phyloP scores from a whole-genome alignment of 2,329 filamentous ascomycete species.

The Fusarium penzigii region DNA sequence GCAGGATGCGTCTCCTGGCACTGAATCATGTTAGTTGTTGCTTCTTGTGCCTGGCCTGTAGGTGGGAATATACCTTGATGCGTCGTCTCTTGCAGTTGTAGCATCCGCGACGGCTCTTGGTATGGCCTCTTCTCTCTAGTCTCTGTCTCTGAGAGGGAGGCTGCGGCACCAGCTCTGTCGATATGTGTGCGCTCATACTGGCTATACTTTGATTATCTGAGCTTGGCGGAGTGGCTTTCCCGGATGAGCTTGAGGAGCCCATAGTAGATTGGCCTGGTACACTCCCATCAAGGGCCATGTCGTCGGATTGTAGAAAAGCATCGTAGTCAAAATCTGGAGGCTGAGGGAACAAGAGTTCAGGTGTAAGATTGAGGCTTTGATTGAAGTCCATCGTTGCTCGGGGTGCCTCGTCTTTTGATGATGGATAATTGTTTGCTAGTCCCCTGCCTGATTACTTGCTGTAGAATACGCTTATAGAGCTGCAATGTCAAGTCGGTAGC shows the following conservation, averaged over 20 bases:
- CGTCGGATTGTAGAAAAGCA: conserved; percentile 37
- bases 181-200: conserved; percentile 5
- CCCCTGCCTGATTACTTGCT: background rate
- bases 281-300: conserved; percentile 23
- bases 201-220: conserved; percentile 28
- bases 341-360: conserved; percentile 31
- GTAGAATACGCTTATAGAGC: no score
- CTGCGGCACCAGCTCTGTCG: conserved; percentile 15
- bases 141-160: conserved; percentile 33
- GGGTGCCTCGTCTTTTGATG: background rate
- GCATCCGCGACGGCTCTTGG: conserved; percentile 65
- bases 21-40: conserved; percentile 34
- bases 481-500: no score
- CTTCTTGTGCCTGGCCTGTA: background rate
- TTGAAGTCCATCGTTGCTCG: conserved; percentile 31
- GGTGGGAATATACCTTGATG: conserved; percentile 53
- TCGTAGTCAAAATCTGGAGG: conserved; percentile 41
- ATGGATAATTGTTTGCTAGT: background rate
- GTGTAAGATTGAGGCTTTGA: conserved; percentile 27
- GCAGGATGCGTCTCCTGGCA: conserved; percentile 66
- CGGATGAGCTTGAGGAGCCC: conserved; percentile 32
- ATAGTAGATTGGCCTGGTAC: conserved; percentile 14
- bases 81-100: conserved; percentile 67
- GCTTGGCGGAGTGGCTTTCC: conserved; percentile 33
- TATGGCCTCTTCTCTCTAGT: conserved; percentile 61